Percentiles rank a stretch among this genome's conserved stretches.
phyloP scores from a whole-genome alignment of 1,139 yeast species.

The Kluyveromyces sp. region DNA sequence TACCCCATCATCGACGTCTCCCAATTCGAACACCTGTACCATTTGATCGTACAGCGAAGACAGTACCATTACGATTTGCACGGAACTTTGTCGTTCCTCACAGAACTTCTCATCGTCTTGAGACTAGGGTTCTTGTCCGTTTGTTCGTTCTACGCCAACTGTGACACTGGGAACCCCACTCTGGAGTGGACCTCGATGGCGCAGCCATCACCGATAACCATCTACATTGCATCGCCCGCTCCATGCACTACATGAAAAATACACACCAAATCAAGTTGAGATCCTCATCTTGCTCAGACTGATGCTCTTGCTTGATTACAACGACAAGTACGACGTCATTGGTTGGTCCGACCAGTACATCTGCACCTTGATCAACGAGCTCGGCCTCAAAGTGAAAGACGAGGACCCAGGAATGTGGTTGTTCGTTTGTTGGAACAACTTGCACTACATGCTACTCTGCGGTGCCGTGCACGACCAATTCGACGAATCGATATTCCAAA shows the following conservation, averaged over 20 bases:
- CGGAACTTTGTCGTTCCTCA: constrained; percentile 12
- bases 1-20: constrained; percentile 21
- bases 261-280: constrained; percentile 3
- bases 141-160: constrained; percentile 2
- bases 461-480: constrained; percentile 7
- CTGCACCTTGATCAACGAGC: constrained; percentile 1
- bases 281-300: constrained; percentile 5
- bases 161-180: constrained; percentile 3
- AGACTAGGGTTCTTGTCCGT: constrained; percentile 22
- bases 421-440: constrained; percentile 2
- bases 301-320: constrained; percentile 4
- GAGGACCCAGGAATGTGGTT: constrained; percentile 1
- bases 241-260: constrained; percentile 1
- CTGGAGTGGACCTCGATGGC: constrained; percentile 3
- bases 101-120: constrained; percentile 18
- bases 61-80: constrained; percentile 4
- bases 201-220: constrained; percentile 2
- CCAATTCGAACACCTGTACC: constrained; percentile 19
- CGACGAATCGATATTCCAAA: constrained; percentile 2
- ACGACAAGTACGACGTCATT: constrained; percentile 1
- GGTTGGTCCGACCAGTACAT: not conserved
- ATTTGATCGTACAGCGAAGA: constrained; percentile 13
- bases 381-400: not conserved
- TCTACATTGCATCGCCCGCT: not conserved
- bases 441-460: constrained; percentile 4